Evolutionary conservation across 2,329 filamentous ascomycete genomes (phyloP).

Genomic region (Cercospora sp.): DNA sequence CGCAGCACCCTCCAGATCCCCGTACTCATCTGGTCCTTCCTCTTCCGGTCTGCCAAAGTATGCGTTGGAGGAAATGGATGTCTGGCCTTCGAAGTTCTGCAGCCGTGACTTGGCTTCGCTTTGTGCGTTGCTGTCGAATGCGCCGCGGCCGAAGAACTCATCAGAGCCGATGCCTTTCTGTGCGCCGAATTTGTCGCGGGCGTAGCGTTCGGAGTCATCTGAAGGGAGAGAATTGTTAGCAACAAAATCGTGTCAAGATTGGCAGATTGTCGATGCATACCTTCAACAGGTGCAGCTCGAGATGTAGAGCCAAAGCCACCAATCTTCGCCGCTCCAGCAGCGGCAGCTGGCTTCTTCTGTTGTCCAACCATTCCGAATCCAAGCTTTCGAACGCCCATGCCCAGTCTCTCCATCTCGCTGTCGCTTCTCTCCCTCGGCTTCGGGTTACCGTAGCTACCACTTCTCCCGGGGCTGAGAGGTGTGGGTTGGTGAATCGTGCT

Average conservation of each 20-base stretch:
- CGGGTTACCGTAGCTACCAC: conserved; percentile 56
- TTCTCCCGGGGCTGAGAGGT: conserved; percentile 65
- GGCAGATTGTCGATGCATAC: conserved; percentile 49
- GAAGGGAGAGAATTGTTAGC: conserved; percentile 8
- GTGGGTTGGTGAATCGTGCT: conserved; percentile 71
- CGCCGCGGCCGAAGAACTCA: conserved; percentile 93
- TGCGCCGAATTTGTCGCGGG: conserved; percentile 80
- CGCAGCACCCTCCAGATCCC: conserved; percentile 86
- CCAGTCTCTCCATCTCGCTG: conserved; percentile 82
- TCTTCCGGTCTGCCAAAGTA: conserved; percentile 92
- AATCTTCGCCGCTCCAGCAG: conserved; percentile 56
- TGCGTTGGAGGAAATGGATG: conserved; percentile 89
- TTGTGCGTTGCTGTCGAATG: conserved; percentile 77
- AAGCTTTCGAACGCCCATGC: conserved; percentile 81
- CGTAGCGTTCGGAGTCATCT: conserved; percentile 78
- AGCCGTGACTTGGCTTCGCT: conserved; percentile 84
- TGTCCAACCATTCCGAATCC: conserved; percentile 85
- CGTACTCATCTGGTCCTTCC: conserved; percentile 66
- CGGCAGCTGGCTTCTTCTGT: conserved; percentile 41
- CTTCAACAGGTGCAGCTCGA: conserved; percentile 64
- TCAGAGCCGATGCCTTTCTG: conserved; percentile 98
- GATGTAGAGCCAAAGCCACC: conserved; percentile 74
- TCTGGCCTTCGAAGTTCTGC: conserved; percentile 89
- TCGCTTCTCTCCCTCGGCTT: conserved; percentile 56
- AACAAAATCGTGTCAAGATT: not conserved